These are phyloP conservation scores for Capsaspora owczarzaki DNA, from an alignment of 78 protist genomes.

Conservation along the genomic window DNA sequence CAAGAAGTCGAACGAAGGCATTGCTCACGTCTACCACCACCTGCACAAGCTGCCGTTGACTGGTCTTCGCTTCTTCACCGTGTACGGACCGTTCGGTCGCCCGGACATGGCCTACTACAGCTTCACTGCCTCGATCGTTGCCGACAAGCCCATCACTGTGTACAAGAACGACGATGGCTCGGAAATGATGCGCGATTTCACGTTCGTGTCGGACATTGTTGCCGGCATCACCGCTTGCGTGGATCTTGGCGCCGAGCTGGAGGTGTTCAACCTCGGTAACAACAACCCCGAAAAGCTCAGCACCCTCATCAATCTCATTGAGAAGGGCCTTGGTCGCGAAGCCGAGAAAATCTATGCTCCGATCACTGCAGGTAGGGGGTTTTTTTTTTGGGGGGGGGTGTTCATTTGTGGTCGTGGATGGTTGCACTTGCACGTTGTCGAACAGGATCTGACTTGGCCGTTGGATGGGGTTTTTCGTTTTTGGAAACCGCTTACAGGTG, in stretches of 20 bases:
- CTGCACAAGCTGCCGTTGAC: constrained; percentile 20
- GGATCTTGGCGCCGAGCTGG: neutral
- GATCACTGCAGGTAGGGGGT: neutral
- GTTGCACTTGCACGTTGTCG: neutral
- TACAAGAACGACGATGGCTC: constrained; percentile 4
- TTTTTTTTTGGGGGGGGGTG: neutral
- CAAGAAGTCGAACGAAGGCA: constrained; percentile 26
- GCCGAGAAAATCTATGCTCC: neutral
- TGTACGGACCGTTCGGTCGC: constrained; percentile 58
- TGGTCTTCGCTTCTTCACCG: constrained; percentile 60
- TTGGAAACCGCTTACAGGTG: constrained; percentile 2
- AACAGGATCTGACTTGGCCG: too few species aligned
- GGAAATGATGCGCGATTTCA: constrained; percentile 44
- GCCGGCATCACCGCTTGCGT: constrained; percentile 25
- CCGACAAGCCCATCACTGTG: constrained; percentile 23
- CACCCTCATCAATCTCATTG: neutral
- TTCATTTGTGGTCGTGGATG: neutral
- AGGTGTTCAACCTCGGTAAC: constrained; percentile 53
- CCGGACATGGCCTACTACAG: constrained; percentile 60
- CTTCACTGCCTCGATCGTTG: constrained; percentile 15
- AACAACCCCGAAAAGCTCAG: neutral
- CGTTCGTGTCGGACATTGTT: constrained; percentile 45
- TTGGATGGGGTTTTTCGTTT: neutral
- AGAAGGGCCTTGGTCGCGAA: neutral
- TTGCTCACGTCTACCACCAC: constrained; percentile 35